Base-by-base conservation (phyloP, 495 filamentous ascomycete genomes). In the Penicillium argentinense region DNA sequence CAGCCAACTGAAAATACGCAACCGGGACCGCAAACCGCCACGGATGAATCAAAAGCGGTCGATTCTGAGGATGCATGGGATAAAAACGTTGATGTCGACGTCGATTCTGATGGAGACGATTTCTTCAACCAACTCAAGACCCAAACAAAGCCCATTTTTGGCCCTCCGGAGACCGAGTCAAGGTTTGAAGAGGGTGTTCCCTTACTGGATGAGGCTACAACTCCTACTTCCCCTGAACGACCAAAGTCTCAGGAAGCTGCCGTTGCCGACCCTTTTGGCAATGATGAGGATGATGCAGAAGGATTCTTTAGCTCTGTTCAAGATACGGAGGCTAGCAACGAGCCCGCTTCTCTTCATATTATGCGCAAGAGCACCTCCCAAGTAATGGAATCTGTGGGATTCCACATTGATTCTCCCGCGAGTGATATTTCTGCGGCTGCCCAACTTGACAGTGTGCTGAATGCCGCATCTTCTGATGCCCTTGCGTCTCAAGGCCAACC, bases 121-220 rank as follows among this genome's bases (percentile, higher is more conserved):
- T 75, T 79, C 39, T 78, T 78, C 43, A 60, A 71, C 27, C 73
- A 78, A 53, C 53, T 76, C 22, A 75, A 70, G 49, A 68, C 69
- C 11, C 71, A 75, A 51, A 73, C 72, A 5, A 74, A 74, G 37
- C 69, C 72, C 8, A 74, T 74, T 8, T 74, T 69, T 23, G 49
- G 64, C 2, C 71, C 70, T 1, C 63, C 71, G 16, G 71, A 76
- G 50, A 52, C 69, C 1, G 74, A 76, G 30, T 69, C 72, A 12
- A 62, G 74, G 45, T 76, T 64, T 38, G 74, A 77, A 39, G 74
- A 77, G 50, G 73, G 74, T 3, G 50, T 76, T 5, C 72, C 73
- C 1, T 49, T 76, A 25, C 43, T 77, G 34, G 69, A 72, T 28
- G 62, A 67, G 4, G 38, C 54, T 13, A 28, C 34, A 6, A 32